Evolutionary conservation across 1,284 basidiomycete genomes (phyloP).

Genomic region (Ustilago shanxiensis): DNA sequence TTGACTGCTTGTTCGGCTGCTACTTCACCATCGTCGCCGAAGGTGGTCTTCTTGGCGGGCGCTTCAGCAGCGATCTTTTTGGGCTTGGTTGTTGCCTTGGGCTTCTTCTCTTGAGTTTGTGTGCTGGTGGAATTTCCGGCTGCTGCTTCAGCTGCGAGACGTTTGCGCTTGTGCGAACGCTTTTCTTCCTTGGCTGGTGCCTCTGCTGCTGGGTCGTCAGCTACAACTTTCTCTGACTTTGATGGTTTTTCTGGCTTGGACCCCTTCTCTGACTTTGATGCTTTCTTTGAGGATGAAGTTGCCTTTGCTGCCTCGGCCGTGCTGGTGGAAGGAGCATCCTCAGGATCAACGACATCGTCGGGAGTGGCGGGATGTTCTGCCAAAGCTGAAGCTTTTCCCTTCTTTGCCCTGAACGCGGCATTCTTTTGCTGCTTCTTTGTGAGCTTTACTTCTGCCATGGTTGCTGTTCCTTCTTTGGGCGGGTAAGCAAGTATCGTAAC

Average conservation of each 20-base stretch:
- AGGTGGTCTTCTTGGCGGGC: conserved; percentile 43
- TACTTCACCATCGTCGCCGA: conserved; percentile 46
- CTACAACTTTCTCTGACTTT: neutral
- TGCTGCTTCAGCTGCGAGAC: conserved; percentile 42
- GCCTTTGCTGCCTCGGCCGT: conserved; percentile 7
- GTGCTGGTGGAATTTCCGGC: conserved; percentile 9
- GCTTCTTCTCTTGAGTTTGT: conserved; percentile 23
- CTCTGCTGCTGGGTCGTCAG: conserved; percentile 9
- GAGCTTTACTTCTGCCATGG: conserved; percentile 39
- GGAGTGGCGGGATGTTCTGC: conserved; percentile 34
- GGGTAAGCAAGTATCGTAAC: too few species aligned
- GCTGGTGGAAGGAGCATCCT: conserved; percentile 11
- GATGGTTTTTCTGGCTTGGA: neutral
- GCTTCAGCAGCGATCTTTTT: conserved; percentile 11
- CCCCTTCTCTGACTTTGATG: neutral
- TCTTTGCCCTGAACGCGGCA: conserved; percentile 53
- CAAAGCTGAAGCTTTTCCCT: conserved; percentile 41
- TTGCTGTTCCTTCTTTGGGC: neutral
- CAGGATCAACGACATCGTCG: conserved; percentile 21
- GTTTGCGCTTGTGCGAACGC: conserved; percentile 48
- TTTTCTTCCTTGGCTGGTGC: conserved; percentile 42
- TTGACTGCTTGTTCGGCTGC: conserved; percentile 25
- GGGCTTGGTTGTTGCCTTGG: conserved; percentile 16
- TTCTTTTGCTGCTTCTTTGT: conserved; percentile 66
- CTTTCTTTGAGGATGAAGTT: conserved; percentile 14